Base-by-base conservation (phyloP, 2,329 filamentous ascomycete genomes). In the Aulographum hederae region DNA sequence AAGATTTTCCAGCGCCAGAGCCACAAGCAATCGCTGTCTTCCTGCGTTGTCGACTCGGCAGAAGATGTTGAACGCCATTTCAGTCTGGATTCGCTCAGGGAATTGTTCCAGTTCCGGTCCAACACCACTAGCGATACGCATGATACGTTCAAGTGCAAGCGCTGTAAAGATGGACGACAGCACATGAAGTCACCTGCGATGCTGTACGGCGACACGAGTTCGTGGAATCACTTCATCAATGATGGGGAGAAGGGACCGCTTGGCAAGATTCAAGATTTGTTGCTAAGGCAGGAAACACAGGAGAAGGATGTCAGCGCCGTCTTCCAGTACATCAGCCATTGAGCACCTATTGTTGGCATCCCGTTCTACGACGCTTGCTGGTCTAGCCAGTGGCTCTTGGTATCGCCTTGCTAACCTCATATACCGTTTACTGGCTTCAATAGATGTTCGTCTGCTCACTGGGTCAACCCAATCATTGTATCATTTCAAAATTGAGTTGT, bases 1-100 rank as follows among this genome's bases (percentile, higher is more conserved):
- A 98, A 98, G 59, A 94, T 98, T 43, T 98, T 98, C 59, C 89
- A 98, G 54, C 77, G 91, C 6, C 89, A 98, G 49, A 92, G 81
- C 1, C 91, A 98, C 62, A 98, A 98, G 56, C 89, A 98, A 55
- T 91, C 82, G 5, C 63, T 98, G 2, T 95, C 86, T 1, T 92
- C 82, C 0, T 94, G 85, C 44, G 89, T 98, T 4, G 89, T 98
- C 5, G 89, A 98, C 53, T 85, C 79, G 3, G 86, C 82, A 1
- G 86, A 98, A 54, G 89, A 98, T 42, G 89, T 98, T 2, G 89
- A 98, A 56, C 73, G 89, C 3, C 89, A 98, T 55, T 98, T 98
- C 56, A 86, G 78, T 11, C 63, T 92, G 2, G 89, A 95, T 48
- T 84, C 78, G 33, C 62, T 98, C 30, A 69, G 86, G 20, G 89